Evolutionary conservation across 306 rosid genomes (phyloP).

Genomic region (Medicago truncatula): DNA sequence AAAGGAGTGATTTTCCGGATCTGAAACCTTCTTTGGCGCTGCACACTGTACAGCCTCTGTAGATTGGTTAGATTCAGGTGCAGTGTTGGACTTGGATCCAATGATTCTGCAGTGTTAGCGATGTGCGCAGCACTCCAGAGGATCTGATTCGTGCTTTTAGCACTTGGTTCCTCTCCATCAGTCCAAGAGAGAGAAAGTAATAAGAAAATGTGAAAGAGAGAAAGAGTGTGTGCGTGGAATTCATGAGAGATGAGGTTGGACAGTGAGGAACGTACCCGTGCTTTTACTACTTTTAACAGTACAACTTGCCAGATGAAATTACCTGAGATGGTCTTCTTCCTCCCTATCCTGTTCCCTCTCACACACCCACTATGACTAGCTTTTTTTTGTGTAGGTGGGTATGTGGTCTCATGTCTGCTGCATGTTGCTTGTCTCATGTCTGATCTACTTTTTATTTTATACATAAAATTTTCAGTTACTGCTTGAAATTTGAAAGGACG

Average conservation of each 20-base stretch:
- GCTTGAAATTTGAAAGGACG: slow-evolving; percentile 9
- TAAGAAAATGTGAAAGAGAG: neutral
- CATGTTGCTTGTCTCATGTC: neutral
- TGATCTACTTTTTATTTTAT: neutral
- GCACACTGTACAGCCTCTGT: neutral
- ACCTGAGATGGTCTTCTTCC: neutral
- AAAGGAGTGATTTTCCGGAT: neutral
- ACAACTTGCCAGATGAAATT: neutral
- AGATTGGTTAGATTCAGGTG: neutral
- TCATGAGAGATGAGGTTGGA: neutral
- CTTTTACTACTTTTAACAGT: neutral
- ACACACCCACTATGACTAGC: neutral
- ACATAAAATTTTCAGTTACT: slow-evolving; percentile 13
- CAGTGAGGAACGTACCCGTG: neutral
- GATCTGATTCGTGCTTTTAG: too few species aligned
- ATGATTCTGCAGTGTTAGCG: neutral
- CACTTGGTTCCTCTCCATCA: too few species aligned
- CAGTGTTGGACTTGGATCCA: slow-evolving; percentile 8
- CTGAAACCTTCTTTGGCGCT: neutral
- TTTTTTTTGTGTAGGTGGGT: neutral
- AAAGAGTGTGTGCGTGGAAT: neutral
- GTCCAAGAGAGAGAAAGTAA: neutral
- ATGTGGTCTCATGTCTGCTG: neutral
- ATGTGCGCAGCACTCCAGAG: too few species aligned
- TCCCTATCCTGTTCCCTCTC: neutral